Conservation (phyloP, 1,139 yeast genomes). For the Blastobotrys illinoisensis region DNA sequence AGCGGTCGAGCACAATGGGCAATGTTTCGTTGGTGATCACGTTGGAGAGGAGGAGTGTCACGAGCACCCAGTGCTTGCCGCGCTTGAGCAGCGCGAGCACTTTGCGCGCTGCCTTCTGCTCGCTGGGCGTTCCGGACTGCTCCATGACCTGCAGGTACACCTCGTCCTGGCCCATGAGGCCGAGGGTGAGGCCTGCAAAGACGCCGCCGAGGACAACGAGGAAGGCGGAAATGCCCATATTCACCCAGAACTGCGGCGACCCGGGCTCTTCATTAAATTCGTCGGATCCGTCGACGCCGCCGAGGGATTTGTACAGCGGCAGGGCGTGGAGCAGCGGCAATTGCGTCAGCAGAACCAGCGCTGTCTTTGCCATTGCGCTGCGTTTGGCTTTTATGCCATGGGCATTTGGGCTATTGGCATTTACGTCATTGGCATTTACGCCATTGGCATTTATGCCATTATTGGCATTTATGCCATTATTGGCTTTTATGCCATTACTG, state of each 20-base stretch:
- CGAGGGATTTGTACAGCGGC: no score
- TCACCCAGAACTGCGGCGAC: constrained; percentile 42
- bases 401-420: no score
- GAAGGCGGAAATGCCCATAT: constrained; percentile 53
- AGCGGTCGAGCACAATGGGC: constrained; percentile 88
- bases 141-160: constrained; percentile 53
- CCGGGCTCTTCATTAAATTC: background rate
- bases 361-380: no score
- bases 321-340: constrained; percentile 15
- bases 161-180: constrained; percentile 97
- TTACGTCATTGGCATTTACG: no score
- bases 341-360: constrained; percentile 19
- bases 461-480: no score
- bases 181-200: constrained; percentile 92
- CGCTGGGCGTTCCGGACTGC: constrained; percentile 47
- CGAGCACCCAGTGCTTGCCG: constrained; percentile 98
- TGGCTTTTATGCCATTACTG: no score
- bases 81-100: constrained; percentile 68
- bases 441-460: no score
- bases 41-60: constrained; percentile 70
- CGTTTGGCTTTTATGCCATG: no score
- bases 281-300: no score
- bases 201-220: constrained; percentile 89
- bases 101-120: constrained; percentile 64
- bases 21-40: constrained; percentile 94